Percentiles rank a stretch among this genome's conserved stretches.
These are phyloP conservation scores for Fusarium devonianum DNA, from an alignment of 2,329 filamentous ascomycete genomes.

Conservation along the genomic window DNA sequence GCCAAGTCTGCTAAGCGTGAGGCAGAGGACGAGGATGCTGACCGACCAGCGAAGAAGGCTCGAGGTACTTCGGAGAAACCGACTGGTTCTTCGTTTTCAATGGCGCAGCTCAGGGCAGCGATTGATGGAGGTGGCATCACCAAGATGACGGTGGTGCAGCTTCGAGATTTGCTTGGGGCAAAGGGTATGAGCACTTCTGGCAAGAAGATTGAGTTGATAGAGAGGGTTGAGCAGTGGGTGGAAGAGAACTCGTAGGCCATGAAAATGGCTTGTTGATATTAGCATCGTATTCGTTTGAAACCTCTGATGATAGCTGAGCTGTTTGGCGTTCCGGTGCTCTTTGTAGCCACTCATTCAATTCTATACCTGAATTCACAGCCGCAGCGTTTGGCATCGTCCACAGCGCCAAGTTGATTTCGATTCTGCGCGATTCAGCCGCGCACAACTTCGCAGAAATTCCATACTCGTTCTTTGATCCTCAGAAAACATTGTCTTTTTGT, in stretches of 20 bases:
- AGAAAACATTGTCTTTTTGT: not conserved
- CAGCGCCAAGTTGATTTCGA: not conserved
- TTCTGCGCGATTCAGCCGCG: not conserved
- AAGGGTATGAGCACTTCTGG: slow-evolving; percentile 59
- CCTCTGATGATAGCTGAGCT: not conserved
- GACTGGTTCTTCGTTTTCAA: slow-evolving; percentile 48
- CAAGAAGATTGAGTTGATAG: slow-evolving; percentile 62
- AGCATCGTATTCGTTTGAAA: too few relatives aligned
- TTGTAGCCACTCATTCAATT: not conserved
- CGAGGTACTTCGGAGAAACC: slow-evolving; percentile 47
- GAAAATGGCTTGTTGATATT: slow-evolving; percentile 9
- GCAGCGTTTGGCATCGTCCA: not conserved
- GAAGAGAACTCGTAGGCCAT: slow-evolving; percentile 52
- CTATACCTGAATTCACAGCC: slow-evolving; percentile 3
- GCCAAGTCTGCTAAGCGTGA: slow-evolving; percentile 60
- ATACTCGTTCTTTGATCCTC: not conserved
- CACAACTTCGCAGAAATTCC: too few relatives aligned
- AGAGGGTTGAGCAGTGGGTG: slow-evolving; percentile 64
- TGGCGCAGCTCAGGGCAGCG: slow-evolving; percentile 55
- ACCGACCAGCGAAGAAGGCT: slow-evolving; percentile 56
- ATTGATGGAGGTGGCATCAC: slow-evolving; percentile 55
- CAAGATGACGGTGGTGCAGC: slow-evolving; percentile 63
- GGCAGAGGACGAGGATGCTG: slow-evolving; percentile 54
- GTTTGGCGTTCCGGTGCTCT: slow-evolving; percentile 14
- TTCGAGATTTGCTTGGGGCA: slow-evolving; percentile 57